Conservation (phyloP, 225 moss, liverwort and hornwort genomes). For the Marchantia paleacea region DNA sequence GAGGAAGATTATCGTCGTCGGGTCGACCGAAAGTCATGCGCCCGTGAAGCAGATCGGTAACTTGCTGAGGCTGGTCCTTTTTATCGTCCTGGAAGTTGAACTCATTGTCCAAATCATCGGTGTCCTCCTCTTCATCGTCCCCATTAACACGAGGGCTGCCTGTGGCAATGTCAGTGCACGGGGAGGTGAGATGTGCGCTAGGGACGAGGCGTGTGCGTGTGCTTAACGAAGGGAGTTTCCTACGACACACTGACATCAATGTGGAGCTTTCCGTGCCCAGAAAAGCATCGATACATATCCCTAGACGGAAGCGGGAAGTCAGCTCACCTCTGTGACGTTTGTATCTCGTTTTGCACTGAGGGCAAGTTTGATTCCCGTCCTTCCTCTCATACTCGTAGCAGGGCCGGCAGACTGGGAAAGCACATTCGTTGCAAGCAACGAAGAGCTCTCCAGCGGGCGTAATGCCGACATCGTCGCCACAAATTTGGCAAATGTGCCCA, state of each 20-base stretch:
- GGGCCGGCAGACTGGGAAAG: conserved; percentile 90
- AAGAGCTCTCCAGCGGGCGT: conserved; percentile 73
- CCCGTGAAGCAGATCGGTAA: conserved; percentile 69
- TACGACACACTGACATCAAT: neutral
- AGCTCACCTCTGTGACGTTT: conserved; percentile 71
- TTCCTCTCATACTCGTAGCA: conserved; percentile 98
- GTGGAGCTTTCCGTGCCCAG: neutral
- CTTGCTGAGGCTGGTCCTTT: conserved; percentile 59
- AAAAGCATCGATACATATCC: neutral
- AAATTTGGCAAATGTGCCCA: conserved; percentile 80
- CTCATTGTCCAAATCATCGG: conserved; percentile 79
- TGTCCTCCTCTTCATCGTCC: conserved; percentile 84
- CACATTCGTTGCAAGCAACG: conserved; percentile 97
- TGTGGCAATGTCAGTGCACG: conserved; percentile 12
- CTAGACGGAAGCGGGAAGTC: neutral
- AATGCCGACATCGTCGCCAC: conserved; percentile 87
- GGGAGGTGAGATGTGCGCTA: neutral
- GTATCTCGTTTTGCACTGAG: conserved; percentile 92
- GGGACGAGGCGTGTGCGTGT: neutral
- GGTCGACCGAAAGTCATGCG: conserved; percentile 78
- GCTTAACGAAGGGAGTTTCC: neutral
- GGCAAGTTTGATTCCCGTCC: conserved; percentile 86
- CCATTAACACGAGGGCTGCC: conserved; percentile 88
- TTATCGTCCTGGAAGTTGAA: conserved; percentile 70
- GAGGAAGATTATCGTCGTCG: conserved; percentile 77